phyloP scores from a whole-genome alignment of 495 filamentous ascomycete genomes.

The Glonium stellatum region DNA sequence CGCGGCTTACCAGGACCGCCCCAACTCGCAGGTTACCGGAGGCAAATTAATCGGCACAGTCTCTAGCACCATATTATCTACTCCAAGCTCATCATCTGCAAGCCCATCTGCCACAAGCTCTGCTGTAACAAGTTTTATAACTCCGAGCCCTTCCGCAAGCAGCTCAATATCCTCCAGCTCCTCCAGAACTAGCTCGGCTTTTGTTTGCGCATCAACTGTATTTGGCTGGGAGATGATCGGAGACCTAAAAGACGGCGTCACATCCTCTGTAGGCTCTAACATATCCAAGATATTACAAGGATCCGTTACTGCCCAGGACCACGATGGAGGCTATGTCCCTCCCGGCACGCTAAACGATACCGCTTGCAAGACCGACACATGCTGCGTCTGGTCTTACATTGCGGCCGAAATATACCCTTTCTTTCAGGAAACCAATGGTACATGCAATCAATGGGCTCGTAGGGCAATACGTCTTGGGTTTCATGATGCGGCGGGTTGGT shows the following conservation, averaged over 20 bases:
- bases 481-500: conserved; percentile 29
- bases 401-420: neutral
- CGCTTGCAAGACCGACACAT: neutral
- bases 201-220: neutral
- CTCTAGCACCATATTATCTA: neutral
- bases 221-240: neutral
- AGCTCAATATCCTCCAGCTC: neutral
- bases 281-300: neutral
- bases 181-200: conserved; percentile 1
- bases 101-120: neutral
- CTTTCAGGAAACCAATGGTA: conserved; percentile 14
- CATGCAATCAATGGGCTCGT: conserved; percentile 25
- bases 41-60: neutral
- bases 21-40: conserved; percentile 1
- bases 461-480: conserved; percentile 28
- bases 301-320: neutral
- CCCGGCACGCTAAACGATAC: neutral
- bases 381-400: conserved; percentile 1
- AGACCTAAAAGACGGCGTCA: neutral
- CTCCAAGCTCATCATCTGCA: neutral
- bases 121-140: neutral
- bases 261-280: neutral
- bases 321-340: neutral
- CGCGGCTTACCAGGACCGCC: neutral
- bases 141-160: neutral